Conservation (phyloP, 331 rosid species). For the Malus hybrid region DNA sequence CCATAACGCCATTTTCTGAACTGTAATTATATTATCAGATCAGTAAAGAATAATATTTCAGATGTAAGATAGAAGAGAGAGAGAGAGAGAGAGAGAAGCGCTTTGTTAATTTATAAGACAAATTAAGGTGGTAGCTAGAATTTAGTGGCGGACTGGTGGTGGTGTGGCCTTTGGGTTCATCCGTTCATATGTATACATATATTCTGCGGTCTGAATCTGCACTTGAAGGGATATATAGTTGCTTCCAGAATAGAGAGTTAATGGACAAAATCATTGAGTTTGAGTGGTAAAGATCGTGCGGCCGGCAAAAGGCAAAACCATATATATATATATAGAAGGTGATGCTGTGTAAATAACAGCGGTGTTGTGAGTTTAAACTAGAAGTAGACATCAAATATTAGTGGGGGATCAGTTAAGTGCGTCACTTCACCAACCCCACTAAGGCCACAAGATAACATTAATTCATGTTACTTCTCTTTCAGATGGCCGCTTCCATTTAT, state of each 20-base stretch:
- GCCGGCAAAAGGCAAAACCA: not conserved
- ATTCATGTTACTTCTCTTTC: not conserved
- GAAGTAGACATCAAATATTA: not conserved
- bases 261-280: not conserved
- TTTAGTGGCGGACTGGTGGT: not conserved
- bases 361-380: not conserved
- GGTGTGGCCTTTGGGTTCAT: not conserved
- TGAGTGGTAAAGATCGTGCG: too few species aligned
- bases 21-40: not conserved
- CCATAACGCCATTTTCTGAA: not conserved
- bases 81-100: too few species aligned
- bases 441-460: not conserved
- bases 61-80: not conserved
- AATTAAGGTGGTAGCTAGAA: not conserved
- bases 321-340: not conserved
- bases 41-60: too few species aligned
- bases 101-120: not conserved
- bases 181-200: not conserved
- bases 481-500: not conserved
- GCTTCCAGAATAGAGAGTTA: not conserved
- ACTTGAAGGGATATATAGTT: not conserved
- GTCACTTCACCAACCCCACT: slow-evolving; percentile 55
- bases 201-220: too few species aligned
- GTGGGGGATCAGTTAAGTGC: slow-evolving; percentile 6
- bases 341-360: not conserved